Evolutionary conservation across 352 stramenopile genomes (phyloP).

Genomic region (Phytopythium aichiense): DNA sequence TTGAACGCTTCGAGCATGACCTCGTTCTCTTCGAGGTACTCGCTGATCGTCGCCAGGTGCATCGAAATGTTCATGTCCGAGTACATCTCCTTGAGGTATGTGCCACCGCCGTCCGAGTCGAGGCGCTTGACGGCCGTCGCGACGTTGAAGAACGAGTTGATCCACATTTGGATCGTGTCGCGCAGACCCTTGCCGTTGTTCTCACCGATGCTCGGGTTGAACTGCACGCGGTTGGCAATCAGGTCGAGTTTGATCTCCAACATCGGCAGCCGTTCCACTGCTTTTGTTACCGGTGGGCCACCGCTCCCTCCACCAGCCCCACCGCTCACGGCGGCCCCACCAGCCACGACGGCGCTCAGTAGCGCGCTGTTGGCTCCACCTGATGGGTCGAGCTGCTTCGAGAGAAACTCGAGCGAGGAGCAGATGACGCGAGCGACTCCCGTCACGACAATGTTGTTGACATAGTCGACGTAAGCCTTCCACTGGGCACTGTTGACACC

Average conservation of each 20-base stretch:
- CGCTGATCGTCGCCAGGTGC: constrained; percentile 91
- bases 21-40: constrained; percentile 92
- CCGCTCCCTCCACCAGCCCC: constrained; percentile 26
- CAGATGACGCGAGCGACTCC: constrained; percentile 89
- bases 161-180: constrained; percentile 95
- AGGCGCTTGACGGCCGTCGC: constrained; percentile 95
- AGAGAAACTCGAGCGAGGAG: constrained; percentile 88
- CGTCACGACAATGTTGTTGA: constrained; percentile 97
- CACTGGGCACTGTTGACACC: constrained; percentile 94
- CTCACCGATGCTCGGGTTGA: constrained; percentile 84
- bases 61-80: constrained; percentile 95
- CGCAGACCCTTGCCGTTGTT: constrained; percentile 93
- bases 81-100: constrained; percentile 96
- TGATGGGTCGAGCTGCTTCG: constrained; percentile 92
- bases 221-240: constrained; percentile 83
- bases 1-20: constrained; percentile 91
- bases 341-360: neutral
- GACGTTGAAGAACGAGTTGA: constrained; percentile 96
- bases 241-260: constrained; percentile 97
- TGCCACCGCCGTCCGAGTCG: constrained; percentile 93
- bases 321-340: constrained; percentile 24
- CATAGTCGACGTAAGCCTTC: constrained; percentile 97
- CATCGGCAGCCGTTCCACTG: constrained; percentile 84
- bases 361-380: constrained; percentile 26
- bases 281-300: constrained; percentile 36